Evolutionary conservation across 2,329 filamentous ascomycete genomes (phyloP).

Genomic region (Coleophoma crateriformis): DNA sequence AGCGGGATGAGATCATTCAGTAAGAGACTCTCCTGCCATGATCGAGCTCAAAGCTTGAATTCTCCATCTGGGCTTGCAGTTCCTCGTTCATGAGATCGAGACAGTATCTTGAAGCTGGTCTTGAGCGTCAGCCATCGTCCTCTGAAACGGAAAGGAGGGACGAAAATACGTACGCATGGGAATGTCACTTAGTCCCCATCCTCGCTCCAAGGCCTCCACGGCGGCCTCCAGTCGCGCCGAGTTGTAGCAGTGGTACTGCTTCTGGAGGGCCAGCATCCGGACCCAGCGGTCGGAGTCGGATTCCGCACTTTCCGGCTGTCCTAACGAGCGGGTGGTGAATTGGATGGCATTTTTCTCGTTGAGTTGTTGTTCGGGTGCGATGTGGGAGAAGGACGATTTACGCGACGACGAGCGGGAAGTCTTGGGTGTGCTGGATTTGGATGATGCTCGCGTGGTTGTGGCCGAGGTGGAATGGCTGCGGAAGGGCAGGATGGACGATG

Average conservation of each 20-base stretch:
- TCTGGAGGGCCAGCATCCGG: slow-evolving; percentile 22
- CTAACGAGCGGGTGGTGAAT: background rate
- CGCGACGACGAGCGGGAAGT: background rate
- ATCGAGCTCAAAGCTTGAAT: background rate
- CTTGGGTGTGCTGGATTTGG: background rate
- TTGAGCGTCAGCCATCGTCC: background rate
- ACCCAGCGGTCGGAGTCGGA: slow-evolving; percentile 21
- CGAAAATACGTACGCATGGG: slow-evolving; percentile 16
- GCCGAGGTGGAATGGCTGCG: background rate
- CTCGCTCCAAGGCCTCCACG: slow-evolving; percentile 21
- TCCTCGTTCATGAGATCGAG: slow-evolving; percentile 24
- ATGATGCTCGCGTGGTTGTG: background rate
- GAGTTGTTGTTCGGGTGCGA: background rate
- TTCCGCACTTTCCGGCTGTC: background rate
- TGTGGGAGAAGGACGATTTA: background rate
- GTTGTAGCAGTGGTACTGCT: slow-evolving; percentile 25
- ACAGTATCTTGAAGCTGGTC: slow-evolving; percentile 22
- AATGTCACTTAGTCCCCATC: slow-evolving; percentile 15
- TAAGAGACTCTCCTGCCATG: no score
- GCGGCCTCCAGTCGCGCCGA: slow-evolving; percentile 24
- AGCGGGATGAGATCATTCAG: no score
- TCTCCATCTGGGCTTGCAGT: slow-evolving; percentile 16
- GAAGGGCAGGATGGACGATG: background rate
- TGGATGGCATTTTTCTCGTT: background rate
- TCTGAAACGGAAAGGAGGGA: background rate